phyloP scores from a whole-genome alignment of 495 filamentous ascomycete genomes.

The Aspergillus leporis region DNA sequence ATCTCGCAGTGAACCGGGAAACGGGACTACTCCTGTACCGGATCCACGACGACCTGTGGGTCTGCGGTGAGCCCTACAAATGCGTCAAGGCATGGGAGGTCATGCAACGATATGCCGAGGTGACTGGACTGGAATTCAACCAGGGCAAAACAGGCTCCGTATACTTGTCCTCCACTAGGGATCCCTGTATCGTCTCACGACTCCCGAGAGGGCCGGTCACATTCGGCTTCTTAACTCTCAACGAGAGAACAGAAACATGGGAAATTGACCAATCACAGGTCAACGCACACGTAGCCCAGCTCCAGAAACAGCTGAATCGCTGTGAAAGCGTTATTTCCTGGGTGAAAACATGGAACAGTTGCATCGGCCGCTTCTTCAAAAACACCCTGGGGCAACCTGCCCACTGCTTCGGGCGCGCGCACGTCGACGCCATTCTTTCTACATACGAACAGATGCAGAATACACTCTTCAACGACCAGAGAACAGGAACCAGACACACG shows the following conservation, averaged over 20 bases:
- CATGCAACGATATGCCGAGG: constrained; percentile 46
- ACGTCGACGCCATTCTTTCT: constrained; percentile 56
- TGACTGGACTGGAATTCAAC: constrained; percentile 54
- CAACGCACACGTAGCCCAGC: constrained; percentile 53
- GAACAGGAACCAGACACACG: constrained; percentile 31
- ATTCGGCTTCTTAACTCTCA: constrained; percentile 29
- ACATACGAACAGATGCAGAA: constrained; percentile 56
- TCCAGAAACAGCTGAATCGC: constrained; percentile 51
- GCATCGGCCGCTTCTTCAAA: constrained; percentile 57
- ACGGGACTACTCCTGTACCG: constrained; percentile 53
- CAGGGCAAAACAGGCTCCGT: constrained; percentile 53
- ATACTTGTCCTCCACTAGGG: constrained; percentile 28
- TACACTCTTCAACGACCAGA: constrained; percentile 40
- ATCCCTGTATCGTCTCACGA: constrained; percentile 5
- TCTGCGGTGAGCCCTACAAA: constrained; percentile 48
- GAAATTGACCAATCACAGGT: constrained; percentile 55
- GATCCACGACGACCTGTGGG: constrained; percentile 63
- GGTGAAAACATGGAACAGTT: constrained; percentile 63
- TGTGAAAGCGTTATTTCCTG: constrained; percentile 54
- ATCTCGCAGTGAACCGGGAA: constrained; percentile 56
- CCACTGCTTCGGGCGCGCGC: constrained; percentile 55
- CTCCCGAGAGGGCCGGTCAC: constrained; percentile 24
- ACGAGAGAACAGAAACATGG: constrained; percentile 20
- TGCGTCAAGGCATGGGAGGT: constrained; percentile 55
- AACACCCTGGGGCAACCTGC: constrained; percentile 60